A percentile compares a stretch with the other conserved stretches of the same genome.
Conservation (phyloP, 2,329 filamentous ascomycete genomes). For the Epicoccum sorghinum region DNA sequence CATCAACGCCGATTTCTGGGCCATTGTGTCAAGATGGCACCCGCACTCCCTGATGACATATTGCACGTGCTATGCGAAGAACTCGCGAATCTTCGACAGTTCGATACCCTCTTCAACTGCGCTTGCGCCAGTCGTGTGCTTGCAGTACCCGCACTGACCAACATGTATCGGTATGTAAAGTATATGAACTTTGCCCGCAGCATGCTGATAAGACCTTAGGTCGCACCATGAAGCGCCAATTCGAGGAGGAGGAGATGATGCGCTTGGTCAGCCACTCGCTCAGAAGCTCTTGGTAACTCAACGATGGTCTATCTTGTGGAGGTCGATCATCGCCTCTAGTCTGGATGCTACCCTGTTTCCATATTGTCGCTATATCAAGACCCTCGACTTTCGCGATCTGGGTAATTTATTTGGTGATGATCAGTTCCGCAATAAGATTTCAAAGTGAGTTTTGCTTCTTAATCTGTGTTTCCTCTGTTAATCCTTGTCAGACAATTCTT, state of each 20-base stretch:
- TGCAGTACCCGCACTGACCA: conserved; percentile 64
- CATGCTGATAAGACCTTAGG: conserved; percentile 31
- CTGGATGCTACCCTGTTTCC: conserved; percentile 67
- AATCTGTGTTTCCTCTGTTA: not conserved
- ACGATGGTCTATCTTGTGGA: conserved; percentile 70
- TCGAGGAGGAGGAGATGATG: conserved; percentile 53
- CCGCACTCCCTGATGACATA: conserved; percentile 62
- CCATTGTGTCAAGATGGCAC: conserved; percentile 29
- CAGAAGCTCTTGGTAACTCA: conserved; percentile 55
- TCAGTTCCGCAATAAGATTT: conserved; percentile 64
- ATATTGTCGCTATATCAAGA: conserved; percentile 71
- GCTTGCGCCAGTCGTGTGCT: conserved; percentile 62
- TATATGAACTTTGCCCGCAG: not conserved
- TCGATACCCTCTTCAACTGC: conserved; percentile 65
- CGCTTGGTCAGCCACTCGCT: conserved; percentile 41
- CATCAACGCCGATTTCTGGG: conserved; percentile 10
- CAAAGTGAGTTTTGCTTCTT: conserved; percentile 51
- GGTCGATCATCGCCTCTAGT: conserved; percentile 70
- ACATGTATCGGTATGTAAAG: conserved; percentile 65
- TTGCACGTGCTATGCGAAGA: conserved; percentile 66
- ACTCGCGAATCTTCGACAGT: conserved; percentile 62
- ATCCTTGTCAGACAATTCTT: conserved; percentile 56
- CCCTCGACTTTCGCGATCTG: conserved; percentile 68
- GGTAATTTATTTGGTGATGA: conserved; percentile 64
- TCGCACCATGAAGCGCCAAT: conserved; percentile 53